Evolutionary conservation across 805 yeast species (phyloP), one percentile per base, ranked within the genome.

Genomic region (Tetrapisispora arboricola): DNA sequence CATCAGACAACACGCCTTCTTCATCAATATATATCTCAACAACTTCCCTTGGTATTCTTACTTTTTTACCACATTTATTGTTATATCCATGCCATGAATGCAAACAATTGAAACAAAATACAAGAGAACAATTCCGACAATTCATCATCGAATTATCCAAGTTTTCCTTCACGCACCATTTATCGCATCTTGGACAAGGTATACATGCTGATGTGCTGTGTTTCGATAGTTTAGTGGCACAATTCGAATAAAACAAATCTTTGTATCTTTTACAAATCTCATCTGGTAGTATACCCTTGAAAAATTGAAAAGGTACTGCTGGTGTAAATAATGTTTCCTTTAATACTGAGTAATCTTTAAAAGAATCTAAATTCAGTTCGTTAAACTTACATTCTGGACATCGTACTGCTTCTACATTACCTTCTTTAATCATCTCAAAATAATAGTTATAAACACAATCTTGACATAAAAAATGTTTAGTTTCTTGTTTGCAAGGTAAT

Each of bases 81-180:
- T 61, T 63, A 13, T 63, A 61, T 1, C 81, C 80, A 55, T 78
- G 84, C 77, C 80, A 78, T 3, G 81, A 72, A 46, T 70, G 77
- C 6, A 66, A 55, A 54, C 84, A 78, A 21, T 64, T 65, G 44
- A 65, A 64, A 49, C 84, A 78, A 46, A 76, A 78, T 0, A 78
- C 76, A 46, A 69, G 65, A 10, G 58, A 55, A 51, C 84, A 78
- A 4, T 53, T 44, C 0, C 65, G 58, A 49, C 84, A 78, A 16
- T 69, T 63, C 3, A 73, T 64, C 41, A 78, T 57, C 8, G 66
- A 55, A 8, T 72, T 75, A 41, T 66, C 67, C 13, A 65, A 55
- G 45, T 74, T 65, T 17, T 67, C 67, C 36, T 76, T 58, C 27
- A 76, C 64, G 21, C 76, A 67, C 63, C 69, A 68, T 4, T 57